Evolutionary conservation across 331 rosid genomes (phyloP), one percentile per base, ranked within the genome.

Genomic region (Dryas integrifolia): DNA sequence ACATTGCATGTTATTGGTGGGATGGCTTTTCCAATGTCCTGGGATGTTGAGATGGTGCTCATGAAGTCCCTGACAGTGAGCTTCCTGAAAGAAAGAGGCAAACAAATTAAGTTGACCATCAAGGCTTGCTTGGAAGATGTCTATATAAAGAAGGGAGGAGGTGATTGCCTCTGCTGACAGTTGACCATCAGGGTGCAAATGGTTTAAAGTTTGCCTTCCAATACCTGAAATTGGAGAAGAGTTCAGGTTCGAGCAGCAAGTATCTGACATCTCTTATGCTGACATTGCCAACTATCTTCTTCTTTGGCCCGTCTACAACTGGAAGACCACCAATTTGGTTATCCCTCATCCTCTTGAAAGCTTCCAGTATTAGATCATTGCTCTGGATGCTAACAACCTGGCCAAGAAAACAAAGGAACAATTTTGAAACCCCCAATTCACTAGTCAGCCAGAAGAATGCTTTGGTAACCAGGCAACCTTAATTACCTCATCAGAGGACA

Each of bases 341-440:
- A 60, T 95, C 96, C 80, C 69, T 83, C 96, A 92, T 94, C 79
- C 62, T 83, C 86, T 86, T 94, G 92, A 91, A 94, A 76, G 98
- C 96, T 88, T 94, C 96, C 63, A 91, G 91, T 75, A 91, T 72
- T 76, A 94, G 78, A 59, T 82, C 95, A 63, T 84, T 55, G 65
- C 86, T 82, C 72, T 80, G 87, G 82, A 91, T 72, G 83, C 87
- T 83, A 64, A 91, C 58, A 74, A 93, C 88, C 98, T 90, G 84
- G 24, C 64, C 72, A 79, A 65, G 77, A 79, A 59, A 72, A 60
- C 10, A 76, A 15, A 45, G 56, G 24, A 21, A 16, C 63, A 45
- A 49, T 38, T 69, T 55, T 35, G 70, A 76, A 69, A 72, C 74
- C 58, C 61, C 70, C 43, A 80, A 62, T 24, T 39, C 21, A 24